These are phyloP conservation scores for Exophiala spinifera DNA, from an alignment of 2,329 filamentous ascomycete genomes.

Conservation along the genomic window DNA sequence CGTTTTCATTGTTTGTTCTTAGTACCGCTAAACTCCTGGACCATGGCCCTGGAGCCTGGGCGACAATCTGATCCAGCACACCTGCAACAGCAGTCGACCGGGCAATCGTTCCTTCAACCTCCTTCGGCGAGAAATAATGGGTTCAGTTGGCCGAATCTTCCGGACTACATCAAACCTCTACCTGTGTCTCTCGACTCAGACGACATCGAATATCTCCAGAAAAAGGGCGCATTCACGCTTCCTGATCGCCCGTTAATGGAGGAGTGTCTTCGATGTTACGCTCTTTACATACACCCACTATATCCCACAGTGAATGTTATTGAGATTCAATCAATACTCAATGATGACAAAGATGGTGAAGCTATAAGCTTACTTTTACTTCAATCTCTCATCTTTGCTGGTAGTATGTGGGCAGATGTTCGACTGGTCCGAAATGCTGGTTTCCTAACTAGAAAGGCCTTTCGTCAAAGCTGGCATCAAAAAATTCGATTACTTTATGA, in stretches of 20 bases:
- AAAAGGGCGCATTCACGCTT: conserved; percentile 78
- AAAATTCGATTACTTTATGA: conserved; percentile 75
- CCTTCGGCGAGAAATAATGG: background rate
- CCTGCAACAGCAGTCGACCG: too few species aligned
- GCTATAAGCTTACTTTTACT: conserved; percentile 79
- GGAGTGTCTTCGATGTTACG: conserved; percentile 75
- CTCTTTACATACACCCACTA: conserved; percentile 86
- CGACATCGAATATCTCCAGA: conserved; percentile 75
- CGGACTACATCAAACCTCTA: conserved; percentile 69
- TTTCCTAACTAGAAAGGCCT: conserved; percentile 71
- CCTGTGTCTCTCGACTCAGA: conserved; percentile 72
- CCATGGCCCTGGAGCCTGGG: too few species aligned
- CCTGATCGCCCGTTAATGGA: conserved; percentile 68
- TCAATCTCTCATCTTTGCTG: conserved; percentile 91
- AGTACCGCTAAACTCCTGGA: too few species aligned
- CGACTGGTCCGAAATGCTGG: conserved; percentile 70
- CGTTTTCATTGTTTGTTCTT: too few species aligned
- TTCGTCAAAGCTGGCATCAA: conserved; percentile 85
- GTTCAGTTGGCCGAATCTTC: background rate
- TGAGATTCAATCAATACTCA: conserved; percentile 46
- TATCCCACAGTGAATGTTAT: conserved; percentile 84
- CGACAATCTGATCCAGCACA: too few species aligned
- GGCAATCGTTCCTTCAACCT: too few species aligned
- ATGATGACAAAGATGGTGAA: conserved; percentile 33
- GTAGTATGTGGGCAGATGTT: conserved; percentile 84